Base-by-base conservation (phyloP, 2,329 filamentous ascomycete species). In the Ambrosiella cleistominuta region DNA sequence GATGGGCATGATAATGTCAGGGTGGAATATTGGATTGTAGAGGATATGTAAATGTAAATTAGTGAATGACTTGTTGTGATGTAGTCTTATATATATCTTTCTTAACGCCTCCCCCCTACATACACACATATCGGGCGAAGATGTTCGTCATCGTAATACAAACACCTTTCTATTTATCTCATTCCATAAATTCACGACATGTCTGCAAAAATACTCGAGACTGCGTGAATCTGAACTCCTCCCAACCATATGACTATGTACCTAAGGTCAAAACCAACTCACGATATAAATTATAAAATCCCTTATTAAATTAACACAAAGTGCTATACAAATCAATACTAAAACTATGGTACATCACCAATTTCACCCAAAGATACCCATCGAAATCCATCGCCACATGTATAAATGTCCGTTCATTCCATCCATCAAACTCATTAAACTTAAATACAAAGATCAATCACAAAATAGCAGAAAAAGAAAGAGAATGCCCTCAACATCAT, bases 371-470 rank as follows among this genome's bases (percentile, higher is more conserved):
- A 27, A 35, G 3, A n/a, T 12, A 42, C 11, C 11, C 39, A 42
- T 42, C 15, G 13, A n/a, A 59, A n/a, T 19, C 2, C 35, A 50
- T 50, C 11, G 19, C 11, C 13, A 57, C 35, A 42, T 35, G 13
- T 51, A 17, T 15, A 15, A 9, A 36, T 57, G 45, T 51, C 56
- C 56, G n/a, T 47, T 27, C 19, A 12, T n/a, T 37, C 15, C 55
- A 42, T 57, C n/a, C n/a, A 57, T 19, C 19, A 39, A 57, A 51
- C 47, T 51, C 47, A 19, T 49, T 27, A 45, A 53, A 35, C 36
- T 37, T 52, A 45, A 51, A 56, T 50, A 38, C 6, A 56, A 44
- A 45, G 27, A 53, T 19, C 19, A 37, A 44, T 44, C 7, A 38
- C n/a, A 13, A 59, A 42, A 42, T 19, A 57, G 51, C 39, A 47